These are phyloP conservation scores for Neonectria sp. DNA, from an alignment of 2,329 filamentous ascomycete genomes.

Conservation along the genomic window DNA sequence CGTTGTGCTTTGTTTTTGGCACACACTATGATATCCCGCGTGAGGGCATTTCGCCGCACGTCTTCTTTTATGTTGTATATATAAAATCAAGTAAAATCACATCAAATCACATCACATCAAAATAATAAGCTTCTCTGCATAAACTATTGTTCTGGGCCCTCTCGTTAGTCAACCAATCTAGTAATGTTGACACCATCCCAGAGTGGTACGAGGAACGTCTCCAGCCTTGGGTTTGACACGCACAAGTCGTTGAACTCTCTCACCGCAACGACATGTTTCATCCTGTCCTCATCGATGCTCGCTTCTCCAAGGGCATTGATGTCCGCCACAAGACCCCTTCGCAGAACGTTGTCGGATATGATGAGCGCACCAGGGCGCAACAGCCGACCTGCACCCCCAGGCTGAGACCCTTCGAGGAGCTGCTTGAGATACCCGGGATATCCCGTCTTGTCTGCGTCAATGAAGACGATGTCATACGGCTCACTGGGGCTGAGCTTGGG, in stretches of 20 bases:
- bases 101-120: background rate
- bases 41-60: conserved; percentile 11
- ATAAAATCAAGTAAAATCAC: background rate
- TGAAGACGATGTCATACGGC: conserved; percentile 69
- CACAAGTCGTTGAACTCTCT: conserved; percentile 54
- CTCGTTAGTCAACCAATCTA: conserved; percentile 55
- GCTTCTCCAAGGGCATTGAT: conserved; percentile 41
- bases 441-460: conserved; percentile 68
- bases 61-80: conserved; percentile 1
- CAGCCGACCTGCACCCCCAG: conserved; percentile 56
- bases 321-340: conserved; percentile 63
- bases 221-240: conserved; percentile 54
- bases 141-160: background rate
- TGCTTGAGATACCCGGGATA: conserved; percentile 64
- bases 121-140: background rate
- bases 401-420: conserved; percentile 60
- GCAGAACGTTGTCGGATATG: conserved; percentile 69
- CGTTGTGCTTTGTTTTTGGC: background rate
- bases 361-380: conserved; percentile 66
- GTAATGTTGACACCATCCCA: conserved; percentile 61
- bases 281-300: conserved; percentile 37
- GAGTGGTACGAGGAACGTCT: conserved; percentile 58
- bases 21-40: conserved; percentile 26
- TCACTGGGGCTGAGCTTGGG: conserved; percentile 47
- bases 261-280: conserved; percentile 47